Evolutionary conservation across 2,329 filamentous ascomycete genomes (phyloP), one percentile per base, ranked within the genome.

Genomic region (Neofusicoccum parvum): DNA sequence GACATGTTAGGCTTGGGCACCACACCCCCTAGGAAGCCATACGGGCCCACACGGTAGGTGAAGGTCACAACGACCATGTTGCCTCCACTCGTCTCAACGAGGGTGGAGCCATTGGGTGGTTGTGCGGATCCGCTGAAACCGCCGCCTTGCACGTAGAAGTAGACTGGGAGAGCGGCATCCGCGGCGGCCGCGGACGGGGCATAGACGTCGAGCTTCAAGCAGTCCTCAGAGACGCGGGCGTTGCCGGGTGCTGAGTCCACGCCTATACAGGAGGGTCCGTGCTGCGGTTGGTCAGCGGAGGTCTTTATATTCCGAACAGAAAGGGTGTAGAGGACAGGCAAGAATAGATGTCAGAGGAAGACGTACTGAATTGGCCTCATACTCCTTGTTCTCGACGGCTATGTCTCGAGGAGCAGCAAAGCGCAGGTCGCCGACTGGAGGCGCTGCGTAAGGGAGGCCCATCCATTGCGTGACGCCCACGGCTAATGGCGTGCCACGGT

Each of bases 361-460:
- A 34, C 64, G 46, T 65, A 62, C 64, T 6, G 64, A 43, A 36
- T 62, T 37, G 11, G 64, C 64, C 41, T 37, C n/a, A 20, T 65
- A 65, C 10, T 62, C 48, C 46, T 58, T 49, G 50, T 66, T 50
- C 23, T 48, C 49, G 15, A 66, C 46, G 14, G 32, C 17, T 1
- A 63, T 88, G 72, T 90, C 86, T 69, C 82, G 77, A 0, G 90
- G 89, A 10, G 85, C 85, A 65, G 81, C 80, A 72, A 92, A 92
- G n/a, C 90, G 84, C 67, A 91, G 72, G 9, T 84, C 70, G 1
- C 86, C 88, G 1, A 90, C 64, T 0, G 90, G 90, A 14, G 90
- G 80, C 5, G 88, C 87, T 2, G 91, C 91, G 79, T 87, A 95
- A 49, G 90, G 86, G 68, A 95, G 86, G 1, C 90, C 91, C 7